Conservation (phyloP, 2,329 filamentous ascomycete species). For the Stagonosporopsis chrysanthemi region DNA sequence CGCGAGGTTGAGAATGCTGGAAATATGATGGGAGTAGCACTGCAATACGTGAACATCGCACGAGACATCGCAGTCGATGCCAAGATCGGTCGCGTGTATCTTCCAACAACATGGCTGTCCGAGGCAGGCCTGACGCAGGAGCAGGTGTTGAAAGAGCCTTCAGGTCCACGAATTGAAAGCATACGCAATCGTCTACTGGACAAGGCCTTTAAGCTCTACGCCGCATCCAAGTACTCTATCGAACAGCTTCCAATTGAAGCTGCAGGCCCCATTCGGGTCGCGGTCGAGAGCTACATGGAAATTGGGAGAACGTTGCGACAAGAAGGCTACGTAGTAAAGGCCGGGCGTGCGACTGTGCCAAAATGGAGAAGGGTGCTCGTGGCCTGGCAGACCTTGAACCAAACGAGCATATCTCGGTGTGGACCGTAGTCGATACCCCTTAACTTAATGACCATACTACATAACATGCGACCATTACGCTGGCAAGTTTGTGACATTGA, state of each 20-base stretch:
- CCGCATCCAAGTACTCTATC: constrained; percentile 63
- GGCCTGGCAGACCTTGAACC: constrained; percentile 64
- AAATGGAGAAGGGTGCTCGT: constrained; percentile 60
- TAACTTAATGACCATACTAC: constrained; percentile 2
- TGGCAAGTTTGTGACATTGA: neutral
- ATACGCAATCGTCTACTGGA: constrained; percentile 65
- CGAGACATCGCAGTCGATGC: constrained; percentile 76
- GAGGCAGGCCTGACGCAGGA: constrained; percentile 63
- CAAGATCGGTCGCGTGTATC: constrained; percentile 70
- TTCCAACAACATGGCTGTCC: constrained; percentile 70
- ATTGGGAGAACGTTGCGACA: constrained; percentile 70
- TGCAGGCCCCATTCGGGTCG: constrained; percentile 70
- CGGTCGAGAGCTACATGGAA: constrained; percentile 79
- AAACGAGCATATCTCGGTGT: constrained; percentile 16
- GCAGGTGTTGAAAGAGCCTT: constrained; percentile 62
- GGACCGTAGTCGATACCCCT: constrained; percentile 8
- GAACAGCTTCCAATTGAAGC: constrained; percentile 67
- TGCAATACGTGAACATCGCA: constrained; percentile 81
- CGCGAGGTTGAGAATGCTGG: constrained; percentile 63
- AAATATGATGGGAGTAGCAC: constrained; percentile 72
- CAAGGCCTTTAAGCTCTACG: constrained; percentile 68
- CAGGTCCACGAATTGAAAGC: constrained; percentile 55
- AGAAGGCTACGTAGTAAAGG: constrained; percentile 54
- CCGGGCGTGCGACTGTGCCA: constrained; percentile 57
- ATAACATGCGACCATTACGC: no score